phyloP scores from a whole-genome alignment of 306 rosid genomes.

The Bauhinia variegata region DNA sequence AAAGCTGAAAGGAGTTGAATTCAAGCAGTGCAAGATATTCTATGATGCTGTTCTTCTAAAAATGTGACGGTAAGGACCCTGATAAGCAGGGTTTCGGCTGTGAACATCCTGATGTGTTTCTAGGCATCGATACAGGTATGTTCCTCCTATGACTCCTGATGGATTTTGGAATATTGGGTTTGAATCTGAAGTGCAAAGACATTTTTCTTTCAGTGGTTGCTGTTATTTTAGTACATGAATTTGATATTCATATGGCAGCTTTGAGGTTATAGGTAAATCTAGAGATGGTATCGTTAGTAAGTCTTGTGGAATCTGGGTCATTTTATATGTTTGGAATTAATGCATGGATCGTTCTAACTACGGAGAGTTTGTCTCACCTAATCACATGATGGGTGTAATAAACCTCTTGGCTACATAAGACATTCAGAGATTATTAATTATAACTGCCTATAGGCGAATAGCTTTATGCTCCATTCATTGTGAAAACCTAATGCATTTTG shows the following conservation, averaged over 20 bases:
- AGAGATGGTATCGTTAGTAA: not conserved
- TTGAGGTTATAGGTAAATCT: conserved; percentile 23
- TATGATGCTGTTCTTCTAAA: conserved; percentile 86
- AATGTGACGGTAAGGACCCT: conserved; percentile 50
- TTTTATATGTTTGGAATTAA: conserved; percentile 3
- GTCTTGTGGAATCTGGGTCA: not conserved
- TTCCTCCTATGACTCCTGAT: conserved; percentile 93
- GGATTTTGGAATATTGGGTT: conserved; percentile 99
- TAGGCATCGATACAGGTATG: conserved; percentile 88
- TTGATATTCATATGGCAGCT: conserved; percentile 10
- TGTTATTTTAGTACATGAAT: not conserved
- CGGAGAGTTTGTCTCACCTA: not conserved
- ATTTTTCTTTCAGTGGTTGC: conserved; percentile 3
- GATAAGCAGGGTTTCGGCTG: conserved; percentile 62
- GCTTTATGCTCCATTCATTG: no score
- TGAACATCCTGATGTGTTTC: conserved; percentile 95
- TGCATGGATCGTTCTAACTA: no score
- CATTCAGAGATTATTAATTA: no score
- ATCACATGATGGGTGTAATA: not conserved
- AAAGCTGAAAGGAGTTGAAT: conserved; percentile 84
- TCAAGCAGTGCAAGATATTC: conserved; percentile 89
- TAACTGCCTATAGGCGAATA: no score
- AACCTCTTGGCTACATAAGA: not conserved
- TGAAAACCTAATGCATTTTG: no score
- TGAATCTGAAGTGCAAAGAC: conserved; percentile 76